Percentiles rank a stretch among this genome's conserved stretches.
Conservation (phyloP, 2,329 filamentous ascomycete species). For the Shiraia bambusicola region DNA sequence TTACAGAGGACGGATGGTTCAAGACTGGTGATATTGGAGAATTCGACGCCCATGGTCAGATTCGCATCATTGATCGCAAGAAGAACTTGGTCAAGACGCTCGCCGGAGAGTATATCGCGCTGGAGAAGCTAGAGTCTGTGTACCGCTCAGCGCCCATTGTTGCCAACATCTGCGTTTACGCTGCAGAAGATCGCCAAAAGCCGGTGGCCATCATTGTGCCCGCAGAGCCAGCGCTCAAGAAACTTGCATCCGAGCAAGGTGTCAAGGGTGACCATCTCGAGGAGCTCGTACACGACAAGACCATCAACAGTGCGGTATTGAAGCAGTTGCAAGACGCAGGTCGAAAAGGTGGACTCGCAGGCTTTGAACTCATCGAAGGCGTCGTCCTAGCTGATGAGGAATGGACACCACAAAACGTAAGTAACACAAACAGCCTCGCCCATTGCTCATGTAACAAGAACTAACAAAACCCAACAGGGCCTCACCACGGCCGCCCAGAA, state of each 20-base stretch:
- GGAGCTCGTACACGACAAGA: conserved; percentile 67
- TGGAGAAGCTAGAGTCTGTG: conserved; percentile 90
- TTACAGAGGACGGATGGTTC: conserved; percentile 91
- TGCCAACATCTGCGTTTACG: conserved; percentile 84
- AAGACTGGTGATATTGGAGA: conserved; percentile 95
- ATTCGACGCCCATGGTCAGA: conserved; percentile 75
- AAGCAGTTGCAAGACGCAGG: conserved; percentile 70
- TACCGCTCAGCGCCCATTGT: conserved; percentile 81
- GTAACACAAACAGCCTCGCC: conserved; percentile 41
- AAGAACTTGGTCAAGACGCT: conserved; percentile 98
- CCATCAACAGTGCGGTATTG: conserved; percentile 64
- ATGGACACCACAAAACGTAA: conserved; percentile 83
- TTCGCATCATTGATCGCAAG: conserved; percentile 90
- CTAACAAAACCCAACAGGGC: conserved; percentile 40
- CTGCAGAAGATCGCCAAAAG: conserved; percentile 70
- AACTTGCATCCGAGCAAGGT: conserved; percentile 57
- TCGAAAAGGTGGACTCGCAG: conserved; percentile 64
- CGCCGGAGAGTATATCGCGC: conserved; percentile 93
- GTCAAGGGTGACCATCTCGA: conserved; percentile 66
- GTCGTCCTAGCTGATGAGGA: conserved; percentile 81
- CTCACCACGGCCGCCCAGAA: conserved; percentile 57
- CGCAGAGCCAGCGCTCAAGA: conserved; percentile 57
- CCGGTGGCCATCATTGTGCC: conserved; percentile 80
- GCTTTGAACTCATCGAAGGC: conserved; percentile 74
- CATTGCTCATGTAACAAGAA: background rate